Base-by-base conservation (phyloP, 345 rosid genomes). In the Populus ilicifolia region DNA sequence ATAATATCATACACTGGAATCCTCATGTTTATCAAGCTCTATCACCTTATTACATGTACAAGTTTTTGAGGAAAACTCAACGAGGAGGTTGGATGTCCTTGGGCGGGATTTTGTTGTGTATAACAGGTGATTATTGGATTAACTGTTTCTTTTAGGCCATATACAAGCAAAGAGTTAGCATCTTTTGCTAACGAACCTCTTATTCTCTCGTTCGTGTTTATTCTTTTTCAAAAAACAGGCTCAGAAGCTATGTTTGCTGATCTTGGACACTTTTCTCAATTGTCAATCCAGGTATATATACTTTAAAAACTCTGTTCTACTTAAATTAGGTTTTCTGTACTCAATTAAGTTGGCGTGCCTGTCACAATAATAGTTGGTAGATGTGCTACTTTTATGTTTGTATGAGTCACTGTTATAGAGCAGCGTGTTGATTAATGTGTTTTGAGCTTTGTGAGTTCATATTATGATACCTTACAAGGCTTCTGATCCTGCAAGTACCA, bases 191-290 rank as follows among this genome's bases (percentile, higher is more conserved):
- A 79, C 50, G 21, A 25, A 0, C 7, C 21, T 35, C 63, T 67
- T 70, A 36, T 12, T 18, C 1, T 35, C 63, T 71, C 65, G 48
- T 12, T 20, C 5, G 56, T 23, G 43, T 6, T 61, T 44, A 63
- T 69, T 29, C 5, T 12, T 63, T 63, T 2, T 43, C 46, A 43
- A 3, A 23, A 54, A 64, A 56, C 87, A 96, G 99, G 99, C 64
- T 92, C 98, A 1, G 98, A 94, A 83, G 98, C 98, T 62, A 94
- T 94, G 98, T 92, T 93, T 83, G 98, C 98, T 30, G 97, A 93
- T 89, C 98, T 93, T 6, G 98, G 98, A 25, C 98, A 93, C 78
- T 93, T 93, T 67, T 92, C 98, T 4, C 98, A 93, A 39, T 85
- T 88, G 83, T 94, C 98, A 79, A 92, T 94, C 81, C 88, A 92